Conservation (phyloP, 2,329 filamentous ascomycete species). For the Colletotrichum gloeosporioides region DNA sequence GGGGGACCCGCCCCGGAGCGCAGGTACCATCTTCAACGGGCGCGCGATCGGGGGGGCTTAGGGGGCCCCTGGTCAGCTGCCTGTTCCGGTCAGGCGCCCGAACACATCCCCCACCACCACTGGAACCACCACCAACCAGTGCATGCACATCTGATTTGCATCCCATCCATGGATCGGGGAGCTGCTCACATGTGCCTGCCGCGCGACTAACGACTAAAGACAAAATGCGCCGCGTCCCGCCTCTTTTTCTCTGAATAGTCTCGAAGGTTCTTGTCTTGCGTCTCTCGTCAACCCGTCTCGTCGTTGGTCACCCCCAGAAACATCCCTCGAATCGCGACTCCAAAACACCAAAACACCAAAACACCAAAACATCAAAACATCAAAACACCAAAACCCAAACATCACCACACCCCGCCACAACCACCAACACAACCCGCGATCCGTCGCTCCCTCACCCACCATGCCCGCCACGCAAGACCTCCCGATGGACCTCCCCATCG, state of each 20-base stretch:
- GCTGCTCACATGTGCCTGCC: conserved; percentile 6
- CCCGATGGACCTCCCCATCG: conserved; percentile 63
- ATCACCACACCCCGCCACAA: not conserved
- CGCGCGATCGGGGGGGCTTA: not conserved
- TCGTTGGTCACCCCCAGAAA: not conserved
- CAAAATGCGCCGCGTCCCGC: not conserved
- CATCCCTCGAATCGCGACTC: not conserved
- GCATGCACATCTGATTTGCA: not conserved
- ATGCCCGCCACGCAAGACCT: conserved; percentile 31
- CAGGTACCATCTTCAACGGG: conserved; percentile 7
- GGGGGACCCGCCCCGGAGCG: not conserved
- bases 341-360: not conserved
- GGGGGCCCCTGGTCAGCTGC: not conserved
- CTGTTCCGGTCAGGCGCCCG: conserved; percentile 13
- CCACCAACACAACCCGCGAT: not conserved
- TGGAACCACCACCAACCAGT: not conserved
- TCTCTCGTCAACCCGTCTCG: not conserved
- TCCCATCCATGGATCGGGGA: not conserved
- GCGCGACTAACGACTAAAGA: not conserved
- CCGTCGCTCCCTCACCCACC: not conserved
- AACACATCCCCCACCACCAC: conserved; percentile 31
- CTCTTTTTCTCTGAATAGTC: not conserved
- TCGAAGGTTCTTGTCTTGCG: not conserved
- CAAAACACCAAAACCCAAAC: not conserved
- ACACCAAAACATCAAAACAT: not conserved